A percentile compares a stretch with the other conserved stretches of the same genome.
These are phyloP conservation scores for Aquilaria malaccensis DNA, from an alignment of 345 rosid species.

Conservation along the genomic window DNA sequence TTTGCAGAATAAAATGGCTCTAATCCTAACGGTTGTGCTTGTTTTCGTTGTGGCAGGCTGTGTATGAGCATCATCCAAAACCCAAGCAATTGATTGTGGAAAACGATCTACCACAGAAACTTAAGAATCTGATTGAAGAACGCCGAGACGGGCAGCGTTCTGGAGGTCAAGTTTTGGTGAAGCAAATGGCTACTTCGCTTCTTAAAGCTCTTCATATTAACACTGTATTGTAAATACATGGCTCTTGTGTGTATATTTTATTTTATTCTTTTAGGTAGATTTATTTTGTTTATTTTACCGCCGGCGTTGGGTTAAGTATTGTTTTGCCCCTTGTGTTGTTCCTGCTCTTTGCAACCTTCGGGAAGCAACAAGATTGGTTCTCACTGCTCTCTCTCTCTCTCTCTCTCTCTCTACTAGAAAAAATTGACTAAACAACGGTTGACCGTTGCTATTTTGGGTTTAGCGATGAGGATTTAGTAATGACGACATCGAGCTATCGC, in stretches of 20 bases:
- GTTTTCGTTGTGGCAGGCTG: constrained; percentile 47
- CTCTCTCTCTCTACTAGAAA: too few relatives aligned
- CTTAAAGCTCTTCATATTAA: constrained; percentile 95
- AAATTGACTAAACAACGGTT: too few relatives aligned
- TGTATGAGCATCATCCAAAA: constrained; percentile 96
- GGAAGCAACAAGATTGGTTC: too few relatives aligned
- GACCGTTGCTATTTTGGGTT: too few relatives aligned
- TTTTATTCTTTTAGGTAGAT: neutral
- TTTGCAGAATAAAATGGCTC: too few relatives aligned
- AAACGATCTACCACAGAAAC: constrained; percentile 83
- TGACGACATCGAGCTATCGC: too few relatives aligned
- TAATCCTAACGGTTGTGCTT: neutral
- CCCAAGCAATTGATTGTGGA: constrained; percentile 97
- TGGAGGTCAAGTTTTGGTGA: constrained; percentile 94
- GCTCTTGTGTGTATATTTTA: constrained; percentile 12
- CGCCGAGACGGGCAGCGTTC: constrained; percentile 95
- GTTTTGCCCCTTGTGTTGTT: too few relatives aligned
- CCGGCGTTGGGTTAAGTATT: too few relatives aligned
- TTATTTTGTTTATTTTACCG: too few relatives aligned
- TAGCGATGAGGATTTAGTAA: too few relatives aligned
- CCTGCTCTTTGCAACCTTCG: too few relatives aligned
- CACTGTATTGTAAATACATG: constrained; percentile 60
- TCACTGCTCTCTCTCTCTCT: too few relatives aligned
- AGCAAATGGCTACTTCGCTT: constrained; percentile 96
- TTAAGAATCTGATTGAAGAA: constrained; percentile 84